Evolutionary conservation across 768 basidiomycete genomes (phyloP), one percentile per base, ranked within the genome.

Genomic region (Trametes cubensis): DNA sequence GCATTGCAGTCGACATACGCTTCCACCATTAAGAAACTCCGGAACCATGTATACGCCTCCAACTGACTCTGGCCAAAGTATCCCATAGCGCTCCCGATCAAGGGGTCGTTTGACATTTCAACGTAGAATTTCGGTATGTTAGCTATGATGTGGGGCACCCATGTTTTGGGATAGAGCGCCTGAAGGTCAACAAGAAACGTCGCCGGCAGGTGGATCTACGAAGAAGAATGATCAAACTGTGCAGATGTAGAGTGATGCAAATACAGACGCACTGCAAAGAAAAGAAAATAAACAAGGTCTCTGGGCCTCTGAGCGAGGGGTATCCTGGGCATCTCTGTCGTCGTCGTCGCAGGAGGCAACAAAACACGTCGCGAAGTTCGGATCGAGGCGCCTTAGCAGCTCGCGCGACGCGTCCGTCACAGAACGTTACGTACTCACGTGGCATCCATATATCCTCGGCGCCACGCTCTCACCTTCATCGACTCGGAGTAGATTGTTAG

Each of bases 101-200:
- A 74, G 0, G 91, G 90, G 71, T 94, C 92, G 11, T 81, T 79
- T 0, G 89, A 86, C 67, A 83, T 73, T 7, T 72, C 61, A 38
- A 88, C 71, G 68, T 92, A 92, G 70, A 75, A 78, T 39, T 72
- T 67, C 0, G 80, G 76, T 14, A 89, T 70, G 13, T 69, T 66
- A 21, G 77, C 74, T 30, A 90, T 65, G 42, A 79, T 60, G 0
- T 70, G 45, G 0, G 90, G 88, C 14, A 88, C 73, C 7, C 84
- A 65, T 18, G 73, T 66, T 2, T 78, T 60, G 6, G 88, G 86
- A 65, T 85, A 87, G 40, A 94, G 59, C 8, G 83, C 75, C 73
- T 94, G 92, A 14, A 87, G 72, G 73, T 94, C 93, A 46, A 94
- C 73, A 26, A 87, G 69, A 8, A 94, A 67, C 4, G 91, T 85